Percentiles rank a stretch among this genome's conserved stretches.
Conservation (phyloP, 345 rosid species). For the Hibiscus tridactylites region DNA sequence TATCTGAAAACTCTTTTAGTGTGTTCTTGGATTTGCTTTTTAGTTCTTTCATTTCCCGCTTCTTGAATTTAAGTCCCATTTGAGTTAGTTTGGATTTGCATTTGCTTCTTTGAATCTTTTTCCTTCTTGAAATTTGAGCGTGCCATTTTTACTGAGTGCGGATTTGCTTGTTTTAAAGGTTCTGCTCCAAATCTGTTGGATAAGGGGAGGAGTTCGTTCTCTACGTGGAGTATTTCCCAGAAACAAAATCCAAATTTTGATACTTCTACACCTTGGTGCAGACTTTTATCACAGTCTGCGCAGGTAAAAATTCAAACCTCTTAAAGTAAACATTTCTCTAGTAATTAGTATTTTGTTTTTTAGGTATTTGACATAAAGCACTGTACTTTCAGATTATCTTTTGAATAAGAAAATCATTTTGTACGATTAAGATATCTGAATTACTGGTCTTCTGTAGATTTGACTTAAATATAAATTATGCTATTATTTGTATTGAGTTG, state of each 20-base stretch:
- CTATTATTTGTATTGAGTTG: neutral
- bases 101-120: neutral
- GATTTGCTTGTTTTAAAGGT: slow-evolving; percentile 29
- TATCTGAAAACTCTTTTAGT: neutral
- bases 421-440: neutral
- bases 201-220: slow-evolving; percentile 43
- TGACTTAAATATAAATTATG: neutral
- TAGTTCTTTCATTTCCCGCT: neutral
- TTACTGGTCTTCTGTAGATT: neutral
- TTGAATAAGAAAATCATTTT: neutral
- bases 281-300: slow-evolving; percentile 62
- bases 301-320: slow-evolving; percentile 38
- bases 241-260: slow-evolving; percentile 36
- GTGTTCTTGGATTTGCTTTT: neutral
- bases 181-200: slow-evolving; percentile 42
- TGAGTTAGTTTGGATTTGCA: neutral
- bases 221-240: slow-evolving; percentile 35
- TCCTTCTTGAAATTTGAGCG: neutral
- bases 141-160: slow-evolving; percentile 4
- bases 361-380: neutral
- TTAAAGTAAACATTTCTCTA: neutral
- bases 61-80: neutral
- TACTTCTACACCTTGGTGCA: slow-evolving; percentile 57
- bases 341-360: neutral
- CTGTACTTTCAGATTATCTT: neutral